A percentile compares a stretch with the other conserved stretches of the same genome.
Conservation (phyloP, 306 rosid genomes). For the Cercis canadensis region DNA sequence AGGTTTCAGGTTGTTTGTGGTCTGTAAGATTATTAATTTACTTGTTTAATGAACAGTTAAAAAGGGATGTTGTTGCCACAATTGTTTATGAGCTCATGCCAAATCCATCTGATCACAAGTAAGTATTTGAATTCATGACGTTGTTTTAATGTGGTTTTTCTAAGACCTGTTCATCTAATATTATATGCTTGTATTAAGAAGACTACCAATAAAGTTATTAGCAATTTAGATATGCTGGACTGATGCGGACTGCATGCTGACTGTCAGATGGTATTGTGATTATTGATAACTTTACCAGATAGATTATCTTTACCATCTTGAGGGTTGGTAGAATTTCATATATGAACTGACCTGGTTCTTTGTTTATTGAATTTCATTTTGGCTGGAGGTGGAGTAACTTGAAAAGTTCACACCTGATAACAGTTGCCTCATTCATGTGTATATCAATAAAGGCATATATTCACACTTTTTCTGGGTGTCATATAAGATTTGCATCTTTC, state of each 20-base stretch:
- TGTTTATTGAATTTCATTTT: background rate
- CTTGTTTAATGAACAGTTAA: constrained; percentile 59
- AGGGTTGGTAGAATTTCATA: background rate
- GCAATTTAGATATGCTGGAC: background rate
- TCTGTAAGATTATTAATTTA: constrained; percentile 22
- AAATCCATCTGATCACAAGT: constrained; percentile 99
- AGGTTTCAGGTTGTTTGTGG: constrained; percentile 26
- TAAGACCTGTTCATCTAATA: no score
- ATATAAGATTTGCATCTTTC: constrained; percentile 1
- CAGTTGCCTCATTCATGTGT: background rate
- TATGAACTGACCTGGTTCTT: background rate
- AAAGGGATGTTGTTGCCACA: constrained; percentile 89
- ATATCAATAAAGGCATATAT: background rate
- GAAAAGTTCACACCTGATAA: background rate
- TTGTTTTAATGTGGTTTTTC: no score
- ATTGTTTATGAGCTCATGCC: constrained; percentile 92
- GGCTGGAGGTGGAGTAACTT: background rate
- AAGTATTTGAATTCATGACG: constrained; percentile 40
- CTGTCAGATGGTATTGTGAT: background rate
- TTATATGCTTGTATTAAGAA: no score
- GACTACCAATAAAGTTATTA: background rate
- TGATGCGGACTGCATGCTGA: background rate
- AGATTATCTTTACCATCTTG: background rate
- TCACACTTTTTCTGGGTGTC: background rate
- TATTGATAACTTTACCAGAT: background rate